phyloP scores from a whole-genome alignment of 441 rosid species.

The Populus hybrid region DNA sequence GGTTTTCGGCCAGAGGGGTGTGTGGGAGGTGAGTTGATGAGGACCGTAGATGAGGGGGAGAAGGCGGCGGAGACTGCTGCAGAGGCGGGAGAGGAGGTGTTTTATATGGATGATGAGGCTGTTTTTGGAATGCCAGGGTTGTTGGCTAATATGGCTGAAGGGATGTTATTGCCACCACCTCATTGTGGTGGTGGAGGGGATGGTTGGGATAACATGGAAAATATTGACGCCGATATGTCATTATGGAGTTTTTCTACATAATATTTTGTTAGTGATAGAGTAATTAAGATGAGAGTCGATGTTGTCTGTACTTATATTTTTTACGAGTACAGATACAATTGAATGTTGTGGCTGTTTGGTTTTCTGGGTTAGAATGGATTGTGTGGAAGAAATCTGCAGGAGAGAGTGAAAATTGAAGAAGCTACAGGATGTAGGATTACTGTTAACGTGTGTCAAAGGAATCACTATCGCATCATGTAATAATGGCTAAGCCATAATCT shows the following conservation, averaged over 20 bases:
- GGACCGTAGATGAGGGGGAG: no score
- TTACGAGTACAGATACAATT: not conserved
- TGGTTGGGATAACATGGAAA: constrained; percentile 24
- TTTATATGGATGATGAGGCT: constrained; percentile 46
- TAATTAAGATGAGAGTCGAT: not conserved
- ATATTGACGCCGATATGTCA: constrained; percentile 31
- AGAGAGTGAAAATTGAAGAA: not conserved
- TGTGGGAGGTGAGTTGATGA: no score
- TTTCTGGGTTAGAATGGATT: not conserved
- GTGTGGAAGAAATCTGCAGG: not conserved
- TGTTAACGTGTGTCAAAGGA: not conserved
- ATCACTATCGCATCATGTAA: not conserved
- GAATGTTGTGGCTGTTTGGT: not conserved
- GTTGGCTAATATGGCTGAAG: constrained; percentile 51
- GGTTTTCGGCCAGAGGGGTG: no score
- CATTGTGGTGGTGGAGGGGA: constrained; percentile 13
- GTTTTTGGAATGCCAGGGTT: constrained; percentile 51
- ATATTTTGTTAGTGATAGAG: not conserved
- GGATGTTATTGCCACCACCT: constrained; percentile 44
- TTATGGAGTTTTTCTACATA: constrained; percentile 45
- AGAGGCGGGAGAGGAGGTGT: constrained; percentile 19
- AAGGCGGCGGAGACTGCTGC: no score
- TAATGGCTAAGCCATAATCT: not conserved
- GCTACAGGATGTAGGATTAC: not conserved
- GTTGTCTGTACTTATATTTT: not conserved